Evolutionary conservation across 768 basidiomycete genomes (phyloP).

Genomic region (Collybia mongolica): DNA sequence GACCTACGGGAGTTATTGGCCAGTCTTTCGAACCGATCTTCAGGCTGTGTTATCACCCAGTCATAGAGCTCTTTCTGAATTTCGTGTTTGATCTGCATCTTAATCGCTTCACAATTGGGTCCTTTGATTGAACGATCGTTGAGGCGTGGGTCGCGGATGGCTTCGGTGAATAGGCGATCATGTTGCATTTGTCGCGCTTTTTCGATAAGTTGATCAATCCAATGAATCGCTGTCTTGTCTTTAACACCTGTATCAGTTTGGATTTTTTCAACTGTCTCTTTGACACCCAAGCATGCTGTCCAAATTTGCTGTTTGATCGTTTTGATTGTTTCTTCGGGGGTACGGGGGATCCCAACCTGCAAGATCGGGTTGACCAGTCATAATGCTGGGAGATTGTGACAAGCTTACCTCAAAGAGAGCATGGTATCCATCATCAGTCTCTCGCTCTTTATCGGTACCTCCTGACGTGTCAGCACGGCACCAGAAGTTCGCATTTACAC

Average conservation of each 20-base stretch:
- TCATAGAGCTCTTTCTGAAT: constrained; percentile 16
- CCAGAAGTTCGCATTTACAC: constrained; percentile 27
- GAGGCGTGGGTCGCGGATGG: constrained; percentile 13
- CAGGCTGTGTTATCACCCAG: constrained; percentile 20
- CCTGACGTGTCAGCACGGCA: constrained; percentile 33
- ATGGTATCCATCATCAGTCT: constrained; percentile 27
- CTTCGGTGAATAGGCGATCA: constrained; percentile 2
- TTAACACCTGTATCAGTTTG: constrained; percentile 31
- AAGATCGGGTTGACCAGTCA: not conserved
- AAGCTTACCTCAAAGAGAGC: constrained; percentile 13
- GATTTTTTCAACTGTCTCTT: constrained; percentile 5
- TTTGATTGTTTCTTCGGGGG: constrained; percentile 4
- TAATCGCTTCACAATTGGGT: no score
- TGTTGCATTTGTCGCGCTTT: constrained; percentile 7
- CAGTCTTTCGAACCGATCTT: no score
- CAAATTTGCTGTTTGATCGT: constrained; percentile 16
- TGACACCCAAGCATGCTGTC: constrained; percentile 18
- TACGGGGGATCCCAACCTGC: constrained; percentile 11
- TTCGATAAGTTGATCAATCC: constrained; percentile 26
- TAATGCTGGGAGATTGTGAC: not conserved
- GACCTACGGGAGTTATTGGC: no score
- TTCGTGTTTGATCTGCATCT: no score
- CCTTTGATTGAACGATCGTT: no score
- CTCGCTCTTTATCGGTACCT: constrained; percentile 21
- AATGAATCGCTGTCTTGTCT: constrained; percentile 27